Base-by-base conservation (phyloP, 495 filamentous ascomycete genomes). In the Talaromyces nanjingensis region DNA sequence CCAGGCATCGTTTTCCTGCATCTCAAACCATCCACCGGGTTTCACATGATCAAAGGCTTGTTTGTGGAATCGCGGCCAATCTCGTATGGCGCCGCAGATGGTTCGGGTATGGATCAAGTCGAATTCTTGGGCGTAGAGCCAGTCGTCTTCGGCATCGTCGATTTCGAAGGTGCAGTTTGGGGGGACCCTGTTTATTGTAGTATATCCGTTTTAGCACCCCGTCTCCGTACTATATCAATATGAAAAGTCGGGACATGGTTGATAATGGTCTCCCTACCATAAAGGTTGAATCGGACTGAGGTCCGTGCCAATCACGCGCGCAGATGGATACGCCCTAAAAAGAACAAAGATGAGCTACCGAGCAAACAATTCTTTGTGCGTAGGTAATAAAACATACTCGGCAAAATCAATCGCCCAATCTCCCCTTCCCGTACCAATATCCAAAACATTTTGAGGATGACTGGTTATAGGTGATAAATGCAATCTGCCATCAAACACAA, bases 261-360 rank as follows among this genome's bases (percentile, higher is more conserved):
- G 52, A 45, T 52, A 55, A 77, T 64, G 37, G 33, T 22, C 5
- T 14, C 11, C 39, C 6, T 54, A 79, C 81, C 76, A 79, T 34
- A 69, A 29, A 4, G 83, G 81, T 67, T 86, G 83, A 55, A 81
- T 80, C 1, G 84, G 76, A 54, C 77, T 80, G 0, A 86, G 68
- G 66, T 86, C 83, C 20, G 88, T 81, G 16, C 88, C 89, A 16
- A 88, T 70, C 29, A 80, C 68, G 49, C 69, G 78, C 78, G 25
- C 82, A 81, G 11, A 83, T 64, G 39, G 64, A 18, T 73, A 72
- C 3, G 70, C 73, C 1, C 75, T 74, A 52, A 76, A 63, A 56
- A 77, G 72, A 20, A 76, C 65, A 11, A 63, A 58, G 45, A 63
- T 65, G 12, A 68, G 45, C 18, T 16, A 12, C 47, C n/a, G 2